Percentiles rank a stretch among this genome's conserved stretches.
Evolutionary conservation across 257 asterid genomes (phyloP).

Genomic region (Solanum paucissectum): DNA sequence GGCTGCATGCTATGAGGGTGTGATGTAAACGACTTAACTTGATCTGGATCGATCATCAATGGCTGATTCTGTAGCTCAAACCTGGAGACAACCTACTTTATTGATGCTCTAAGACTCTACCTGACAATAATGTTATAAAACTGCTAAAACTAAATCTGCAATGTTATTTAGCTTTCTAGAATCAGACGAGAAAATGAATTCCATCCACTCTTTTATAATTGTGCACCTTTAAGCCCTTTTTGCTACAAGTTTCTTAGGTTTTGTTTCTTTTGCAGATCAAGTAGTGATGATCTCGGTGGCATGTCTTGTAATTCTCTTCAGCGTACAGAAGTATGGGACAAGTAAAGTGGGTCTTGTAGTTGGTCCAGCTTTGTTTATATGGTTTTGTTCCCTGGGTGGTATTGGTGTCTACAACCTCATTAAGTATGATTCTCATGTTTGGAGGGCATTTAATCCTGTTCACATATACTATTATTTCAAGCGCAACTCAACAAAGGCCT

Average conservation of each 20-base stretch:
- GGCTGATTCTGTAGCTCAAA: neutral
- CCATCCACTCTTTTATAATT: neutral
- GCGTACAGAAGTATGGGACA: constrained; percentile 92
- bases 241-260: constrained; percentile 6
- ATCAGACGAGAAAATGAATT: neutral
- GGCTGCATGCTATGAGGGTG: neutral
- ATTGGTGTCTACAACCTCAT: constrained; percentile 90
- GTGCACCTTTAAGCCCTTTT: neutral
- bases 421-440: constrained; percentile 66
- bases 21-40: neutral
- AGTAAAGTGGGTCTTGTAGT: constrained; percentile 94
- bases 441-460: constrained; percentile 84
- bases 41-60: neutral
- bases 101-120: neutral
- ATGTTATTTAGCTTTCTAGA: neutral
- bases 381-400: constrained; percentile 94
- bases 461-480: constrained; percentile 79
- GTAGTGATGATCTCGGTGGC: constrained; percentile 88
- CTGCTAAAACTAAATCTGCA: neutral
- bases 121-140: neutral
- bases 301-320: constrained; percentile 75
- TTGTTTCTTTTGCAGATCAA: constrained; percentile 59
- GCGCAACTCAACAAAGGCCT: constrained; percentile 73
- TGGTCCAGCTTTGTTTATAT: constrained; percentile 93
- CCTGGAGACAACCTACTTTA: neutral